These are phyloP conservation scores for Teratosphaeriaceae sp. DNA, from an alignment of 2,329 filamentous ascomycete genomes.

Conservation along the genomic window DNA sequence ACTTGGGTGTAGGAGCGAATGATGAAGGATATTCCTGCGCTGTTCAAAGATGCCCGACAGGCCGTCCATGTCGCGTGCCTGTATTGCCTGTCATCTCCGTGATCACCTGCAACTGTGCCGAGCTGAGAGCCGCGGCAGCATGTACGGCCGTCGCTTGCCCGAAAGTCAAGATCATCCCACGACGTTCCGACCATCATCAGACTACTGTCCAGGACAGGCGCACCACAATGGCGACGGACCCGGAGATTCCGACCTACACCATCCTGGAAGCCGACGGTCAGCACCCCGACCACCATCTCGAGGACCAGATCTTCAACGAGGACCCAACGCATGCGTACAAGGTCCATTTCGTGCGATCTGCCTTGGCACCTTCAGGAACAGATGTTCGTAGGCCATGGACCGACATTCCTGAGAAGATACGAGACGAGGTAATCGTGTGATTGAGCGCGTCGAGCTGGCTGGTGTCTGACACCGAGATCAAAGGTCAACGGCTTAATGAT, in stretches of 20 bases:
- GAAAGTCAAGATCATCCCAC: too few relatives aligned
- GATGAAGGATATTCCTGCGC: too few relatives aligned
- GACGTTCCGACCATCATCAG: too few relatives aligned
- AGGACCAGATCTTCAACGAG: slow-evolving; percentile 24
- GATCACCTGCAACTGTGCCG: neutral
- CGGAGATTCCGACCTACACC: slow-evolving; percentile 17
- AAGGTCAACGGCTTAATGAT: slow-evolving; percentile 24
- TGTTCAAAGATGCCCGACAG: too few relatives aligned
- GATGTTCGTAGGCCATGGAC: slow-evolving; percentile 22
- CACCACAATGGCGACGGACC: neutral
- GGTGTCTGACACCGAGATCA: too few relatives aligned
- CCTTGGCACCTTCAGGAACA: slow-evolving; percentile 19
- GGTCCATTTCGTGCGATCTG: slow-evolving; percentile 18
- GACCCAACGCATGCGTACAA: slow-evolving; percentile 18
- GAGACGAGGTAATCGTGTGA: too few relatives aligned
- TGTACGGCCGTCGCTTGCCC: neutral
- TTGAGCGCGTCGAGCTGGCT: too few relatives aligned
- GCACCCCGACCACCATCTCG: slow-evolving; percentile 19
- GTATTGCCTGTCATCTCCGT: too few relatives aligned
- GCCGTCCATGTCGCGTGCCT: too few relatives aligned
- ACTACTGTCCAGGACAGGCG: neutral
- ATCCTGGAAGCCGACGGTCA: slow-evolving; percentile 26
- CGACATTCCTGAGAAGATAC: slow-evolving; percentile 20
- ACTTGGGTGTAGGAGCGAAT: too few relatives aligned
- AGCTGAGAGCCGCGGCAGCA: neutral